Base-by-base conservation (phyloP, 1,284 basidiomycete genomes). In the Tranzscheliella williamsii region DNA sequence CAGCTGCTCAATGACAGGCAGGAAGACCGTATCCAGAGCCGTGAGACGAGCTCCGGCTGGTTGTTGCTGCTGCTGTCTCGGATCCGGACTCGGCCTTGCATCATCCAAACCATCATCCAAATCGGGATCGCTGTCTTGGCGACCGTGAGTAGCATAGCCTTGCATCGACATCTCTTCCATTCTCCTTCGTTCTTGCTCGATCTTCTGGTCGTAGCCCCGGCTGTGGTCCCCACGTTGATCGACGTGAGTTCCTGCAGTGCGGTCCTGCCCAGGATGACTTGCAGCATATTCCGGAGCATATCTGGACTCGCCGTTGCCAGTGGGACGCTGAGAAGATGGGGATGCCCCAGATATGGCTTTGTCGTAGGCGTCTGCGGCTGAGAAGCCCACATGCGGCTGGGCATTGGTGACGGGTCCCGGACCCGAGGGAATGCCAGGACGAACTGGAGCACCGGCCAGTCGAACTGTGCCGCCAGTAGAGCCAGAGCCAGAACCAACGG, bases 1-100 rank as follows among this genome's bases (percentile, higher is more conserved):
- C 30, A 73, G 63, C 47, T 66, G 67, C 34, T 73, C 64, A 23
- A 73, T 67, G 24, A 73, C 69, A 8, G 71, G 71, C 15, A 72
- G 38, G 38, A 73, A 64, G 16, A 73, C 64, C 1, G 63, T 66
- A 38, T 73, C 68, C 17, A 72, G 46, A 2, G 71, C 71, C 1
- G 63, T 68, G 17, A 63, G 39, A 4, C 56, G 47, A 17, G 42
- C 64, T n/a, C 43, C 41, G 21, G 48, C 40, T 36, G 56, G 46
- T 24, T 27, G 29, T 39, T 50, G 47, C 7, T 57, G 56, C 8
- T 50, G 61, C 23, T 42, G 47, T 18, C 20, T 6, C 38, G 39
- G 12, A 42, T 40, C n/a, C 44, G 46, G 6, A 20, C 32, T 33
- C 32, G 44, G 35, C 15, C 24, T 24, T 12, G 42, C 24, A 4